Evolutionary conservation across 148 eudicot species (phyloP).

Genomic region (Linanthus parryae): DNA sequence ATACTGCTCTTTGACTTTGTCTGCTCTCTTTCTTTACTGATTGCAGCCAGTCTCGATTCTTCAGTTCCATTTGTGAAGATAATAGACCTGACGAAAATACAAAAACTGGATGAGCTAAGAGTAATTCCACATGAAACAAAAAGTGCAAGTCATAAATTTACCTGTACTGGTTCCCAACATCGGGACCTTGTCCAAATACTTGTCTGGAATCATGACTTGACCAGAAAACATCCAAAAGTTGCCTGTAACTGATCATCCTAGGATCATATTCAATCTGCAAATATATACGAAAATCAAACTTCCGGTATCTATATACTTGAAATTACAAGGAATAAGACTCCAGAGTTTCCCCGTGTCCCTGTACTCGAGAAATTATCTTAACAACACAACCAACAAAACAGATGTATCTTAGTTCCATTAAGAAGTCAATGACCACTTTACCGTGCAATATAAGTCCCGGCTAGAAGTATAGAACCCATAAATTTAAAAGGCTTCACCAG

Average conservation of each 20-base stretch:
- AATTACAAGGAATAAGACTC: too few species aligned
- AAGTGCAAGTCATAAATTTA: conserved; percentile 10
- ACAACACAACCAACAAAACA: too few species aligned
- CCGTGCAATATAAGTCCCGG: too few species aligned
- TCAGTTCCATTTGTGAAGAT: conserved; percentile 85
- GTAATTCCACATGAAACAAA: background rate
- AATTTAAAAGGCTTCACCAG: too few species aligned
- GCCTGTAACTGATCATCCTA: conserved; percentile 50
- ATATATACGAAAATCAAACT: too few species aligned
- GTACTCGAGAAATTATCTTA: too few species aligned
- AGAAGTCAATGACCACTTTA: too few species aligned
- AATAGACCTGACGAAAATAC: conserved; percentile 56
- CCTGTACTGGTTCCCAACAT: conserved; percentile 97
- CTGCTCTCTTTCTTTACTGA: conserved; percentile 91
- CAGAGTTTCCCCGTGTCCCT: too few species aligned
- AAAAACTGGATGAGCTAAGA: conserved; percentile 3
- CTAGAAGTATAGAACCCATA: too few species aligned
- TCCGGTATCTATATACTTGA: too few species aligned
- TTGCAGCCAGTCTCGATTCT: conserved; percentile 72
- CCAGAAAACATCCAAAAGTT: conserved; percentile 94
- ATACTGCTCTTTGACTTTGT: conserved; percentile 58
- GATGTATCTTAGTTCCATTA: too few species aligned
- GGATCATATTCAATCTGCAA: conserved; percentile 92
- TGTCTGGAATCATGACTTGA: conserved; percentile 95
- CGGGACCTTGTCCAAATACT: conserved; percentile 99